Conservation (phyloP, 805 yeast genomes). For the Blastobotrys chiropterorum region DNA sequence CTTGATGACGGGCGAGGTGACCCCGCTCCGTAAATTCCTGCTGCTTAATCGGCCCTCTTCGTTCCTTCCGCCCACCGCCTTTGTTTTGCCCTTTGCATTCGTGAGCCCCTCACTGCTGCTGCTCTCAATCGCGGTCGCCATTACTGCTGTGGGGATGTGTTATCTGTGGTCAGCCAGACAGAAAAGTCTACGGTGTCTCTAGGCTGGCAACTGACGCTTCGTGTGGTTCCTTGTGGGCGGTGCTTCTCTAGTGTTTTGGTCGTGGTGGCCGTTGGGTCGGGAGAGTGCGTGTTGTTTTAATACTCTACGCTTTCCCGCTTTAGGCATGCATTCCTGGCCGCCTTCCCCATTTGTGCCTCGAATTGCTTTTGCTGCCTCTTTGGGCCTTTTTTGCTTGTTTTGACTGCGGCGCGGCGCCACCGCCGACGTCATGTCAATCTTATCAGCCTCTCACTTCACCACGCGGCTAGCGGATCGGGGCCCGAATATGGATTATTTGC, state of each 20-base stretch:
- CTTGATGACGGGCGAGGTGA: not conserved
- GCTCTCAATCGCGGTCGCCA: not conserved
- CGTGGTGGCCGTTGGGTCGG: too few species aligned
- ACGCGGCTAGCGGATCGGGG: too few species aligned
- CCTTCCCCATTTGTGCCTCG: not conserved
- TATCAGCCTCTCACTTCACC: not conserved
- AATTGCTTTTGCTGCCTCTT: not conserved
- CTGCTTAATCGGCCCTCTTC: not conserved
- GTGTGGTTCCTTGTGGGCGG: too few species aligned
- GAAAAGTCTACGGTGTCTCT: too few species aligned
- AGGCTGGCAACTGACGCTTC: too few species aligned
- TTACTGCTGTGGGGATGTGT: too few species aligned
- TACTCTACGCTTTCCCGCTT: not conserved
- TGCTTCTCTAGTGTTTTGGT: too few species aligned
- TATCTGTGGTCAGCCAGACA: too few species aligned
- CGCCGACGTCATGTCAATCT: not conserved
- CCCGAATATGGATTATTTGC: too few species aligned
- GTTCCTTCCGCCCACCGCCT: not conserved
- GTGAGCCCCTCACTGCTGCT: not conserved
- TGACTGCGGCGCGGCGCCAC: not conserved
- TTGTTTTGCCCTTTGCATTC: not conserved
- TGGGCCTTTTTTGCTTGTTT: not conserved
- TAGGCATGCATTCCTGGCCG: not conserved
- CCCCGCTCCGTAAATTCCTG: not conserved
- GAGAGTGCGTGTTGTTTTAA: not conserved